Base-by-base conservation (phyloP, 768 basidiomycete species). In the Phaeotremella fagi region DNA sequence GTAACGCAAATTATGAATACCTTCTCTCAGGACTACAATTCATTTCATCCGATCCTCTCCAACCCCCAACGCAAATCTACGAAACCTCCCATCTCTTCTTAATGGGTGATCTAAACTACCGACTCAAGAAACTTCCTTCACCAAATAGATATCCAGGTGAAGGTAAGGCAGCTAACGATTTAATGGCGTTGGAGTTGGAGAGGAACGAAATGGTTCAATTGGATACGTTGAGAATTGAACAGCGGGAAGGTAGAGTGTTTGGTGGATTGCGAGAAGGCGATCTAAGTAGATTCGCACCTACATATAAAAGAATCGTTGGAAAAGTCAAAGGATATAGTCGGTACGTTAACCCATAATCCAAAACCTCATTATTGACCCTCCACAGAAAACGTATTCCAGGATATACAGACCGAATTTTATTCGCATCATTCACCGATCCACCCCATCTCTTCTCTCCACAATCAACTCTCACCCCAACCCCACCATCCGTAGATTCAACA, bases 321-420 rank as follows among this genome's bases (percentile, higher is more conserved):
- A 81, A 86, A 66, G 83, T 88, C 20, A 87, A 91, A 66, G 82
- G 82, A 59, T 95, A 90, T 75, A 83, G 64, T 45, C 52, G 57
- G 68, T 70, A 29, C 80, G 87, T 88, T 54, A 22, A 14, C 51
- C 27, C 46, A 31, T 37, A 45, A 18, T 18, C 6, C n/a, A 24
- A 24, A 45, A 24, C 22, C 44, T 87, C 87, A 50, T 59, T 47
- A 60, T 43, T 14, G 15, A 22, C 31, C 27, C 22, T 41, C 38
- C 38, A 15, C 66, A 70, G 74, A 11, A 85, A 82, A 66, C 84
- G 94, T 9, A 80, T 78, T 1, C 92, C 94, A 0, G 83, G 90
- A 20, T 98, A 90, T 87, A 95, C 91, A 25, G 94, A 98, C 74
- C 81, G 94, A 41, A 81, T 98, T 38, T 77, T 97, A 66, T 95